Base-by-base conservation (phyloP, 129 eudicot genomes). In the Escallonia rubra region DNA sequence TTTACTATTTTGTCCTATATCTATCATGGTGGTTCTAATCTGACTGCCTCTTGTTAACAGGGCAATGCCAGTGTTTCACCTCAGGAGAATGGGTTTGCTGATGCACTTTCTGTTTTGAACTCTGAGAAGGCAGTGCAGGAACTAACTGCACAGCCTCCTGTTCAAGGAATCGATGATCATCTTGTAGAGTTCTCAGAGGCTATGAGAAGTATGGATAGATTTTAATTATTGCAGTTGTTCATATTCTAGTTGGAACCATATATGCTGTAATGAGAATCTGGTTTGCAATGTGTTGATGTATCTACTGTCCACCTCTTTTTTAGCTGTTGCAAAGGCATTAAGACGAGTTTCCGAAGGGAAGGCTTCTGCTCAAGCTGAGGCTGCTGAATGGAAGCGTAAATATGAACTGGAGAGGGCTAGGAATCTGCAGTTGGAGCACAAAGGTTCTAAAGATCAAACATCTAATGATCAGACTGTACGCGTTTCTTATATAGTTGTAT, bases 301-400 rank as follows among this genome's bases (percentile, higher is more conserved):
- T n/a, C 16, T 43, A n/a, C 16, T 3, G 6, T 13, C 38, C 16
- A 15, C 5, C 11, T 62, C 44, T 9, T 50, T 60, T 67, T 49
- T 52, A 94, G 99, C 99, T 77, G 95, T 94, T 70, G 83, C 92
- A 66, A 94, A 89, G 85, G 92, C 86, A 61, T 73, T 94, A 64
- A 78, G 93, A 67, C 81, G 76, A 64, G 96, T 76, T 44, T 84
- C 95, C 53, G 99, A 94, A 77, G 99, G 96, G 38, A 94, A 94
- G 83, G 99, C 99, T 60, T 80, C 96, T 61, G 96, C 97, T 51
- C 92, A 82, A 77, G 91, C 96, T 54, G 99, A 94, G 75, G 99
- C 99, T 12, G 80, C 86, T 69, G 99, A 94, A 69, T 94, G 99
- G 99, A 89, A 94, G 81, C 96, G 97, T 15, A 94, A 89, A 77